Base-by-base conservation (phyloP, 2,329 filamentous ascomycete genomes). In the Pseudogymnoascus sp. region DNA sequence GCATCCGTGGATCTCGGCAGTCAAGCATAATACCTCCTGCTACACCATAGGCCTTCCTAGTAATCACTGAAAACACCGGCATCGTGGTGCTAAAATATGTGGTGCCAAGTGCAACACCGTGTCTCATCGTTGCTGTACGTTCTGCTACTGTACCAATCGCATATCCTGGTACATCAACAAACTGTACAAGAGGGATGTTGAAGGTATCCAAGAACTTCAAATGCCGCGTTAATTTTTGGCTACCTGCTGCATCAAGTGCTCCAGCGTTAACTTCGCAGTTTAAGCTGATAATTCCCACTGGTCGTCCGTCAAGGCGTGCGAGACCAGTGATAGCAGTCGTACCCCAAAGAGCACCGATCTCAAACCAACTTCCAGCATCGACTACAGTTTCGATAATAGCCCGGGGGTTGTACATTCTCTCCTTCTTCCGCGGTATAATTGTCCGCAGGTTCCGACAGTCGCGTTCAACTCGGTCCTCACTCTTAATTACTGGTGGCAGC, bases 1-100 rank as follows among this genome's bases (percentile, higher is more conserved):
- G 79, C 76, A 82, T 81, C 31, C 81, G 76, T 0, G 85, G 85
- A 63, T 87, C 82, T 19, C 85, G 79, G 61, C 80, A 83, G 50
- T 85, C 84, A 0, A 86, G 74, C 84, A 88, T 88, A 16, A 87
- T 75, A 0, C 83, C 85, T 0, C 85, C 85, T 1, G 85, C 86
- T 1, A 88, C 85, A 3, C 85, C 86, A 68, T 84, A 87, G 1
- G 80, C 82, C 60, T 83, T 80, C 6, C 85, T 77, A 0, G 83
- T 81, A 4, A 88, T 78, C 14, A 88, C 82, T 63, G 76, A 83
- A 74, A 87, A 87, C 2, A 88, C 78, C 0, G 85, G 83, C 62
- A 80, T 82, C 0, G 84, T 87, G 0, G 84, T 87, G 24, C 80
- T 80, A 70, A 82, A 86, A 70, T 88, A 88, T 0, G 84, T 78